Base-by-base conservation (phyloP, 352 stramenopile genomes). In the Phytopythium montanum region DNA sequence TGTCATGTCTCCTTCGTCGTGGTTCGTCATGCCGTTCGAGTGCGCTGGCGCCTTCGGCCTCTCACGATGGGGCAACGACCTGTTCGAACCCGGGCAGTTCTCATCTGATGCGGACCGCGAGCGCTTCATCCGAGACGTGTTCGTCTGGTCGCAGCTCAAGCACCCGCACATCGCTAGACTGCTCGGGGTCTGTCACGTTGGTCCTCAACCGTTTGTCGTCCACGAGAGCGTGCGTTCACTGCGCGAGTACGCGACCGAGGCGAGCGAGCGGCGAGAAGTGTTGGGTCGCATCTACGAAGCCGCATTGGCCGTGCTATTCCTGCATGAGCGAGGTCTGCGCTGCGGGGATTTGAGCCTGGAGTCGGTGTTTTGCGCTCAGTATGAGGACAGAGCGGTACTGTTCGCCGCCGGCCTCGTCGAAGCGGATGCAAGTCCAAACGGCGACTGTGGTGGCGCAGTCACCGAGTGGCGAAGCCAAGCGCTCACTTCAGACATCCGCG, bases 151-250 rank as follows among this genome's bases (percentile, higher is more conserved):
- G n/a, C 55, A 64, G 39, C 49, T 75, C 6, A 64, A 69, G 14
- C 64, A 75, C 14, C 68, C 68, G 28, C 64, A 75, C 48, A 54
- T 75, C n/a, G 57, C 44, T 0, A 72, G 69, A 34, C 51, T 75
- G 34, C 36, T 75, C 13, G 68, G 60, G 12, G 68, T 41, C 0
- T 75, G 60, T 12, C 62, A 72, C 54, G 59, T 72, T 26, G 68
- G 64, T n/a, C 66, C 66, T 14, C 38, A 60, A 13, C 60, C 64
- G n/a, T 72, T 69, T 26, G 21, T 75, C 26, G 56, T 63, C 14
- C 68, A 75, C 41, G 60, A 75, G 33, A 44, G 48, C 0, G 64
- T 56, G 28, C 48, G 28, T 3, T 18, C 28, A 18, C 26, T 54
- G 26, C 19, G 13, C 13, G 48, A 54, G 14, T 54, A 36, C 7